phyloP scores from a whole-genome alignment of 352 stramenopile genomes.

The Peronospora farinosa region DNA sequence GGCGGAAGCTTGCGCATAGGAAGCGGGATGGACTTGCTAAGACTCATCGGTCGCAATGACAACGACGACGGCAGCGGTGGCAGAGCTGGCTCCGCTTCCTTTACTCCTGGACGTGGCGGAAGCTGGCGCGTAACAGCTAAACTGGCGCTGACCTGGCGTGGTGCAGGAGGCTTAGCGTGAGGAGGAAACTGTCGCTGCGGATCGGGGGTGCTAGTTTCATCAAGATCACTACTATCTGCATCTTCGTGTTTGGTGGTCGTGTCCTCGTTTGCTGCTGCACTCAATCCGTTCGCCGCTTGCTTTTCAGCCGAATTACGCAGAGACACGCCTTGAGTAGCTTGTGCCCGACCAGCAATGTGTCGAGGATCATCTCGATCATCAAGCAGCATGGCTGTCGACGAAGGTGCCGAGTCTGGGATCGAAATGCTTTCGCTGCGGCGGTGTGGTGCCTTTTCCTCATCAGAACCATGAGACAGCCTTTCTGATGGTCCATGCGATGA shows the following conservation, averaged over 20 bases:
- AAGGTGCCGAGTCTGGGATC: slow-evolving; percentile 34
- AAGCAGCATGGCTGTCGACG: slow-evolving; percentile 21
- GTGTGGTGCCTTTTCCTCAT: slow-evolving; percentile 10
- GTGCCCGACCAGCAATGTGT: slow-evolving; percentile 5
- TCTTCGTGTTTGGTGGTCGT: slow-evolving; percentile 5
- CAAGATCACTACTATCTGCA: slow-evolving; percentile 6
- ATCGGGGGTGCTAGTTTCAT: background rate
- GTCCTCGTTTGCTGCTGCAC: background rate
- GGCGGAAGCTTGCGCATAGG: slow-evolving; percentile 32
- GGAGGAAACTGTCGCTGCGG: slow-evolving; percentile 11
- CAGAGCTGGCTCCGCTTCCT: slow-evolving; percentile 18
- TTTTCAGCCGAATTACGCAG: slow-evolving; percentile 6
- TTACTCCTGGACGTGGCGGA: slow-evolving; percentile 12
- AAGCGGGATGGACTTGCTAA: slow-evolving; percentile 80
- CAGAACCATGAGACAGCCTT: slow-evolving; percentile 5
- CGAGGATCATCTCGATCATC: slow-evolving; percentile 18
- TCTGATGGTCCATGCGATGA: slow-evolving; percentile 3
- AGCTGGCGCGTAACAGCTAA: slow-evolving; percentile 20
- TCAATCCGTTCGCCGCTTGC: slow-evolving; percentile 5
- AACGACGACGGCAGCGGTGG: slow-evolving; percentile 54
- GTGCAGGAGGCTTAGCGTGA: slow-evolving; percentile 12
- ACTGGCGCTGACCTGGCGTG: slow-evolving; percentile 23
- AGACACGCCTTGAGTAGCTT: slow-evolving; percentile 4
- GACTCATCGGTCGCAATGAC: slow-evolving; percentile 58
- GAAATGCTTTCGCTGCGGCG: slow-evolving; percentile 54